Percentiles rank a stretch among this genome's conserved stretches.
Conservation (phyloP, 2,329 filamentous ascomycete species). For the Pseudocercospora fijiensis region DNA sequence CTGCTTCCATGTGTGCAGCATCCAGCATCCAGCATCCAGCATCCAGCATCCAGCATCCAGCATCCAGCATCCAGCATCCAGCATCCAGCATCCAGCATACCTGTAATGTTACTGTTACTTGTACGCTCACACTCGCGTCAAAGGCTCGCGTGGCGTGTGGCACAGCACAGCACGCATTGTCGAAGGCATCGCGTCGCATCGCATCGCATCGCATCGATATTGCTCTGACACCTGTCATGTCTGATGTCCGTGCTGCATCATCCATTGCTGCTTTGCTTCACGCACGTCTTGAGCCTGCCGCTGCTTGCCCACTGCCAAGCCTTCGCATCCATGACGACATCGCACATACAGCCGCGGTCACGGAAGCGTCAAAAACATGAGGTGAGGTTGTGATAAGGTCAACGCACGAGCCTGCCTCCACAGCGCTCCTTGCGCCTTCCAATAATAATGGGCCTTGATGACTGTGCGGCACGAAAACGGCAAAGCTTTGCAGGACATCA, state of each 20-base stretch:
- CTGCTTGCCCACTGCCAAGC: not conserved
- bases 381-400: constrained; percentile 1
- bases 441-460: no score
- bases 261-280: no score
- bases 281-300: not conserved
- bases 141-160: not conserved
- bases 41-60: no score
- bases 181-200: not conserved
- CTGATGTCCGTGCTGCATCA: no score
- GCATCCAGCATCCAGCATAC: no score
- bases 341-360: not conserved
- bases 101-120: no score
- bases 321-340: not conserved
- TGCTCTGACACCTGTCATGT: not conserved
- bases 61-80: no score
- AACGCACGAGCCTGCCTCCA: not conserved
- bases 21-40: no score
- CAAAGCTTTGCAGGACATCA: not conserved
- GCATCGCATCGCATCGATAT: not conserved
- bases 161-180: not conserved
- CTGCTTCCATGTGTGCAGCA: not conserved
- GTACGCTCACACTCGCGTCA: not conserved
- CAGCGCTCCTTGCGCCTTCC: not conserved
- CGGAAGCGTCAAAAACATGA: not conserved
- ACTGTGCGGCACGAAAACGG: not conserved